These are phyloP conservation scores for Penicillium turbatum DNA, from an alignment of 495 filamentous ascomycete species.

Conservation along the genomic window DNA sequence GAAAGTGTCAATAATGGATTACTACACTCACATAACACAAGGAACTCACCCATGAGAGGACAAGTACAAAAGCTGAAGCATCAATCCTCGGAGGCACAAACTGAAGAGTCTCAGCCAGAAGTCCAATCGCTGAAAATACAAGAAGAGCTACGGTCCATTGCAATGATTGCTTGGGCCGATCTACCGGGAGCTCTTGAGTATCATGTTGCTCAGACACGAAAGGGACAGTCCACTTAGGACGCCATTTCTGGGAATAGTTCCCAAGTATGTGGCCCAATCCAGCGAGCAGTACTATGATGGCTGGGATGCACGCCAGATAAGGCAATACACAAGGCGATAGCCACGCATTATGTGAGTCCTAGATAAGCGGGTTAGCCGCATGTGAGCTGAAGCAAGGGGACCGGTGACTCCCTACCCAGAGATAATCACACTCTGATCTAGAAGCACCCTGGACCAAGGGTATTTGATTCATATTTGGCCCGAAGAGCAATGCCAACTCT, in stretches of 20 bases:
- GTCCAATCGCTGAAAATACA: constrained; percentile 35
- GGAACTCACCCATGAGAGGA: constrained; percentile 46
- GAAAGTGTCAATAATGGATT: constrained; percentile 11
- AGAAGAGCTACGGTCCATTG: constrained; percentile 39
- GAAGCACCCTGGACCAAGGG: constrained; percentile 10
- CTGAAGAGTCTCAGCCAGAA: constrained; percentile 38
- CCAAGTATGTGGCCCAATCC: constrained; percentile 33
- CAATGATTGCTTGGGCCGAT: constrained; percentile 24
- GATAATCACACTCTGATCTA: constrained; percentile 14
- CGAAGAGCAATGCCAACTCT: constrained; percentile 3
- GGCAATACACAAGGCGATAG: constrained; percentile 46
- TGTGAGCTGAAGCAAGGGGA: constrained; percentile 2
- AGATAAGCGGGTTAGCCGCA: constrained; percentile 21
- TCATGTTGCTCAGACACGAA: constrained; percentile 45
- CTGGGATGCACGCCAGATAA: constrained; percentile 45
- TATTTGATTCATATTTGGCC: constrained; percentile 21
- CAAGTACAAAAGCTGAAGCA: constrained; percentile 25
- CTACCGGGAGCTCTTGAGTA: constrained; percentile 24
- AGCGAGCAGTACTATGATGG: constrained; percentile 37
- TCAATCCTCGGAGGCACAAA: constrained; percentile 30
- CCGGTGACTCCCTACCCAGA: constrained; percentile 20
- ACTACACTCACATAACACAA: neutral
- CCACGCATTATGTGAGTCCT: constrained; percentile 50
- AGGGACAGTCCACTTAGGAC: constrained; percentile 47
- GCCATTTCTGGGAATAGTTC: constrained; percentile 23